Percentiles rank a stretch among this genome's conserved stretches.
These are phyloP conservation scores for Colletotrichum endophyticum DNA, from an alignment of 2,329 filamentous ascomycete species.

Conservation along the genomic window DNA sequence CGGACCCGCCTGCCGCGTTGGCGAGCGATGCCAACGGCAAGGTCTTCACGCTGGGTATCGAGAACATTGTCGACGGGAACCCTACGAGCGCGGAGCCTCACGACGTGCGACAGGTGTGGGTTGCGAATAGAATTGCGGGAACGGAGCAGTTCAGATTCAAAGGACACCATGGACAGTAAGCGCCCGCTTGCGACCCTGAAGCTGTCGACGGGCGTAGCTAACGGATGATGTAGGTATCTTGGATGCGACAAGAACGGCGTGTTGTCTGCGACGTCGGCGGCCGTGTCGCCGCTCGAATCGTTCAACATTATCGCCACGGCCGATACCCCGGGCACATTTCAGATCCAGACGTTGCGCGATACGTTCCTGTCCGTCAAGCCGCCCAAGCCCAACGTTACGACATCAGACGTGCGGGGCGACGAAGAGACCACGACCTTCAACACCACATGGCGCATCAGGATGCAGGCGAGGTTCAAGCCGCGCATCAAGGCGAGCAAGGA, in stretches of 20 bases:
- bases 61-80: slow-evolving; percentile 88
- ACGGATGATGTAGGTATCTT: slow-evolving; percentile 69
- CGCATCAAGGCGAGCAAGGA: slow-evolving; percentile 79
- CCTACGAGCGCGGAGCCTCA: slow-evolving; percentile 89
- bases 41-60: slow-evolving; percentile 80
- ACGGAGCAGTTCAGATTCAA: slow-evolving; percentile 87
- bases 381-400: slow-evolving; percentile 48
- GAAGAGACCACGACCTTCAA: slow-evolving; percentile 69
- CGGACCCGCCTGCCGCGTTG: slow-evolving; percentile 73
- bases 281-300: slow-evolving; percentile 83
- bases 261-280: slow-evolving; percentile 77
- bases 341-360: slow-evolving; percentile 74
- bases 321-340: slow-evolving; percentile 74
- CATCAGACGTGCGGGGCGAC: slow-evolving; percentile 77
- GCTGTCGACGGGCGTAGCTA: neutral
- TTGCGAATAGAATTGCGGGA: slow-evolving; percentile 82
- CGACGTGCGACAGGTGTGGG: slow-evolving; percentile 95
- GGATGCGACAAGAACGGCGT: slow-evolving; percentile 84
- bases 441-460: slow-evolving; percentile 80
- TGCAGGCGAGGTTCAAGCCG: slow-evolving; percentile 96
- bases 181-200: neutral
- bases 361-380: slow-evolving; percentile 72
- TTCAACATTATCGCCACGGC: slow-evolving; percentile 71
- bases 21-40: slow-evolving; percentile 87
- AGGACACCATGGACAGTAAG: slow-evolving; percentile 83